Conservation (phyloP, 768 basidiomycete species). For the Russula dissimulans region DNA sequence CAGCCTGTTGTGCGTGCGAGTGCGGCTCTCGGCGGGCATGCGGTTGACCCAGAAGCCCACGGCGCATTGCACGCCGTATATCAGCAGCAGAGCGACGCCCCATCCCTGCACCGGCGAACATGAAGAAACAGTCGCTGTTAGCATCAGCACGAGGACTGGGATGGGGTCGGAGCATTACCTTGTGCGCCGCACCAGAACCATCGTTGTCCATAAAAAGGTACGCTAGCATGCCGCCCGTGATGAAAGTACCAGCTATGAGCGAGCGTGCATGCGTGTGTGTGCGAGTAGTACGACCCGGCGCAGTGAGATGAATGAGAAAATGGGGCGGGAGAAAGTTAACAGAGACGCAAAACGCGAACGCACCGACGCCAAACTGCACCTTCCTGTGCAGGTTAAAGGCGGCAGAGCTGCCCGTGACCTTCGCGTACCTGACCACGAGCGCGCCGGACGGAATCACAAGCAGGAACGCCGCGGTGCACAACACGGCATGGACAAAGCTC, state of each 20-base stretch:
- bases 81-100: background rate
- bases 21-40: background rate
- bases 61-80: constrained; percentile 3
- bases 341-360: background rate
- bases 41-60: background rate
- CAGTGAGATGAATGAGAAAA: background rate
- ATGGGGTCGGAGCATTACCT: background rate
- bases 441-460: constrained; percentile 51
- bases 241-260: background rate
- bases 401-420: constrained; percentile 34
- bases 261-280: too few relatives aligned
- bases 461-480: constrained; percentile 45
- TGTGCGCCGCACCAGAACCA: background rate
- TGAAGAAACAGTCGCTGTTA: background rate
- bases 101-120: background rate
- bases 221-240: constrained; percentile 3
- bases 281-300: background rate
- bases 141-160: too few relatives aligned
- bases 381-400: constrained; percentile 42
- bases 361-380: constrained; percentile 18
- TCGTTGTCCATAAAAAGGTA: constrained; percentile 3
- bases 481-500: constrained; percentile 43
- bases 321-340: background rate
- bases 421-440: constrained; percentile 44
- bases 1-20: background rate